These are phyloP conservation scores for Talinum fruticosum DNA, from an alignment of 148 eudicot species.

Conservation along the genomic window DNA sequence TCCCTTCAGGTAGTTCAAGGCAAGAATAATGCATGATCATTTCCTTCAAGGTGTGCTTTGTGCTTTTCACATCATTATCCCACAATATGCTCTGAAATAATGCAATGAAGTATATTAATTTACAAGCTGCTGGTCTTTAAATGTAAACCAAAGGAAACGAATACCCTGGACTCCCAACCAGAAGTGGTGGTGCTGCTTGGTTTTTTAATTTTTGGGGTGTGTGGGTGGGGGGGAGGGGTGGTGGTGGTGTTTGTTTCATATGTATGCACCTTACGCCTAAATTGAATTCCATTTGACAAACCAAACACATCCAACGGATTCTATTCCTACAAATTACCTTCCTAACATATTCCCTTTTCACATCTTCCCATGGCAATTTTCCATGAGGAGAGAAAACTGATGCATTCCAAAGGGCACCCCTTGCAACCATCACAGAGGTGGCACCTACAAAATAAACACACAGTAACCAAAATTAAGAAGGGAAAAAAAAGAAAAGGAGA, in stretches of 20 bases:
- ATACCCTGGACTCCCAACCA: not conserved
- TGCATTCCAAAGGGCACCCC: constrained; percentile 96
- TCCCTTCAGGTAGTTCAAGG: constrained; percentile 76
- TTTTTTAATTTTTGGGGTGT: too few species aligned
- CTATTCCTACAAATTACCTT: constrained; percentile 63
- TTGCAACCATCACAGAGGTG: constrained; percentile 81
- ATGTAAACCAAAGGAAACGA: not conserved
- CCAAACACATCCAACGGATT: not conserved
- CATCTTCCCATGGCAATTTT: constrained; percentile 63
- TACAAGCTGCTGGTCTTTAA: not conserved
- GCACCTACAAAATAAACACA: constrained; percentile 52
- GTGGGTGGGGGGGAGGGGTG: not conserved
- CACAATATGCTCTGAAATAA: constrained; percentile 77
- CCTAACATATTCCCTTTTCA: constrained; percentile 74
- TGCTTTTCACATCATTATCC: constrained; percentile 83
- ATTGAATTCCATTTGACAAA: not conserved
- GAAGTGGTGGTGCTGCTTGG: not conserved
- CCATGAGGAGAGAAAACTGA: constrained; percentile 77
- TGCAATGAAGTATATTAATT: not conserved
- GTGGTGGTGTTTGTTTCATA: not conserved
- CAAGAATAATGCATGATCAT: constrained; percentile 79
- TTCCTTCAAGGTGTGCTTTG: constrained; percentile 79
- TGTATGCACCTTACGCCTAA: not conserved
- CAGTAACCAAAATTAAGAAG: not conserved
- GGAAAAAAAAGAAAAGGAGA: too few species aligned